Evolutionary conservation across 1,139 yeast genomes (phyloP), one percentile per base, ranked within the genome.

Genomic region (Nakaseomyces nivariensis): DNA sequence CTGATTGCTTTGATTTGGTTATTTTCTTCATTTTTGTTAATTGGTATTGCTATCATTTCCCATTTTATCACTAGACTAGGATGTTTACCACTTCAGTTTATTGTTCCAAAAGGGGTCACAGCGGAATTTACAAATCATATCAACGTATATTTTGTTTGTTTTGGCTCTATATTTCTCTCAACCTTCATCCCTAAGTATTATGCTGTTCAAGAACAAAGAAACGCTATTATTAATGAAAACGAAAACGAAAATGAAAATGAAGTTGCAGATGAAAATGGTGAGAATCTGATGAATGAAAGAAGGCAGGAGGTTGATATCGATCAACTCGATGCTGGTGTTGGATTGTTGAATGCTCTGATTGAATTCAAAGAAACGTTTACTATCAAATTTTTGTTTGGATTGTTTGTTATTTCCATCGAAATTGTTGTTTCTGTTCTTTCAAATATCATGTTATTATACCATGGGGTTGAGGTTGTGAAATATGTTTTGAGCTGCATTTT

Each of bases 1-100:
- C 68, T 92, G 46, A 71, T 89, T 44, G 63, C 72, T 1, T 68
- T 77, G 64, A 71, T 89, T 32, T 89, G 97, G 95, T 60, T 77
- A 1, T 83, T 82, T 63, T 81, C 95, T 0, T 75, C 81, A 1
- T 48, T 79, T 0, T 65, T 84, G 31, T 70, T 78, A 4, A 56
- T 75, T 31, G 58, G 67, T 4, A 52, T 72, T 0, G 55, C 68
- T 0, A 45, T 76, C 6, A 42, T 57, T 1, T 72, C 75, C 0
- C 67, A 76, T 46, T 47, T 71, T 7, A 27, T 25, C 4, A 13
- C 34, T 13, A 41, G 34, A 29, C 25, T 41, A 2, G 24, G 24
- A 10, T 27, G 11, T 25, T 17, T 41, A n/a, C 44, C 44, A 5
- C 10, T 41, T 13, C 34, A 41, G 13, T n/a, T 41, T 9, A 7